Percentiles rank a stretch among this genome's conserved stretches.
Evolutionary conservation across 257 asterid species (phyloP).

Genomic region (Lycium barbarum): DNA sequence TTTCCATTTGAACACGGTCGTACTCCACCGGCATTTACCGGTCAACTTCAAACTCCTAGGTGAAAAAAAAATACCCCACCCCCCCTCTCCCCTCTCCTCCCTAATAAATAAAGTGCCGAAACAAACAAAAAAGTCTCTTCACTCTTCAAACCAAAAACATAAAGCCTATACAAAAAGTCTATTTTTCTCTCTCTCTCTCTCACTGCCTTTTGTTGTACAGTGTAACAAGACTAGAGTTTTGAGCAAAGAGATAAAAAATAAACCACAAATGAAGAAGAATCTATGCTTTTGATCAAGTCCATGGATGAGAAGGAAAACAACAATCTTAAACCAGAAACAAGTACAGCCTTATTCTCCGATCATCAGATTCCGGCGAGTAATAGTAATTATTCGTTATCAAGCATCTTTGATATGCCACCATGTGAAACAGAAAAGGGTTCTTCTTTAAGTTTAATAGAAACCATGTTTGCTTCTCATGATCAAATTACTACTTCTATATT

Average conservation of each 20-base stretch:
- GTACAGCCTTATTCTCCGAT: conserved; percentile 33
- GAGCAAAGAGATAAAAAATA: not conserved
- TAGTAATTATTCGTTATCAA: conserved; percentile 18
- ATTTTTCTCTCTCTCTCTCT: not conserved
- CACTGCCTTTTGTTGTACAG: conserved; percentile 15
- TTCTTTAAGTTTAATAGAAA: conserved; percentile 38
- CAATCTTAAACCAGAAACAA: not conserved
- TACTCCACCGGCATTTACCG: conserved; percentile 63
- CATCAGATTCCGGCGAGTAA: conserved; percentile 44
- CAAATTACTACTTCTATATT: conserved; percentile 29
- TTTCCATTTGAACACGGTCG: conserved; percentile 6
- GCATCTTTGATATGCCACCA: conserved; percentile 32
- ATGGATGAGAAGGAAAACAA: conserved; percentile 38
- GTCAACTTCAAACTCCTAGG: conserved; percentile 46
- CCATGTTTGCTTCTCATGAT: not conserved
- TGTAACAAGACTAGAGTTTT: not conserved
- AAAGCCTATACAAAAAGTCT: conserved; percentile 22
- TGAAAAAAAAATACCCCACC: not conserved
- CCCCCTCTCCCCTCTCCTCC: conserved; percentile 6
- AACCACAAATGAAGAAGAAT: conserved; percentile 31
- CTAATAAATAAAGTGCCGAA: not conserved
- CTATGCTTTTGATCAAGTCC: conserved; percentile 38
- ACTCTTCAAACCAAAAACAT: conserved; percentile 33
- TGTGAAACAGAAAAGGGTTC: conserved; percentile 26
- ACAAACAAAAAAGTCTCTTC: conserved; percentile 35